phyloP scores from a whole-genome alignment of 352 stramenopile species.

The Phytopythium kandeliae region DNA sequence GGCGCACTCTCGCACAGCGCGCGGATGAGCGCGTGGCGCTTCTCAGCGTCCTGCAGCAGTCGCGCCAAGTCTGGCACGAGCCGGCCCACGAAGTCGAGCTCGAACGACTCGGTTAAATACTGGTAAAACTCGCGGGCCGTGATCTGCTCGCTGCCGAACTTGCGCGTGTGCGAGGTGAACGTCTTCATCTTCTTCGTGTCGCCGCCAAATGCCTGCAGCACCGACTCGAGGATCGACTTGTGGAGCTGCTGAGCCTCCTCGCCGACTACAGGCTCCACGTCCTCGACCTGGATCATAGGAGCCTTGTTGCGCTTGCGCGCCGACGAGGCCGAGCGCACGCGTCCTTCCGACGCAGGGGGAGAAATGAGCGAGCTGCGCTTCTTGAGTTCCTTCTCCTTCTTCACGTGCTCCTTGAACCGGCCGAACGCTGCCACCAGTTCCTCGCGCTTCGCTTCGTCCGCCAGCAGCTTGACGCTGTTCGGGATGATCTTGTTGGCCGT shows the following conservation, averaged over 20 bases:
- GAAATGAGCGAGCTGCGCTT: slow-evolving; percentile 44
- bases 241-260: slow-evolving; percentile 78
- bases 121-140: slow-evolving; percentile 86
- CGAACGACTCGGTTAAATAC: slow-evolving; percentile 86
- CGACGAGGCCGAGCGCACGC: slow-evolving; percentile 27
- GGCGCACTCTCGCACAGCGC: slow-evolving; percentile 81
- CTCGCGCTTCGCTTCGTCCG: slow-evolving; percentile 47
- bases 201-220: slow-evolving; percentile 62
- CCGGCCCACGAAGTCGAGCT: slow-evolving; percentile 83
- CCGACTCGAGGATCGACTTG: slow-evolving; percentile 77
- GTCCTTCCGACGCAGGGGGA: slow-evolving; percentile 15
- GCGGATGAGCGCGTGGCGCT: slow-evolving; percentile 75
- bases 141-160: slow-evolving; percentile 83
- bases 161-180: slow-evolving; percentile 80
- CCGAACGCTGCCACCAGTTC: slow-evolving; percentile 48
- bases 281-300: slow-evolving; percentile 46
- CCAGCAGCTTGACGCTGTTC: slow-evolving; percentile 62
- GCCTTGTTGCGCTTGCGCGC: slow-evolving; percentile 42
- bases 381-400: slow-evolving; percentile 71
- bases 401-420: slow-evolving; percentile 60
- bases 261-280: slow-evolving; percentile 79
- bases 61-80: slow-evolving; percentile 79
- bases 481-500: slow-evolving; percentile 67
- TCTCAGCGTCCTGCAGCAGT: slow-evolving; percentile 80
- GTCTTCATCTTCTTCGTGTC: slow-evolving; percentile 84